phyloP scores from a whole-genome alignment of 805 yeast species.

The Jamesozyma rosinii region DNA sequence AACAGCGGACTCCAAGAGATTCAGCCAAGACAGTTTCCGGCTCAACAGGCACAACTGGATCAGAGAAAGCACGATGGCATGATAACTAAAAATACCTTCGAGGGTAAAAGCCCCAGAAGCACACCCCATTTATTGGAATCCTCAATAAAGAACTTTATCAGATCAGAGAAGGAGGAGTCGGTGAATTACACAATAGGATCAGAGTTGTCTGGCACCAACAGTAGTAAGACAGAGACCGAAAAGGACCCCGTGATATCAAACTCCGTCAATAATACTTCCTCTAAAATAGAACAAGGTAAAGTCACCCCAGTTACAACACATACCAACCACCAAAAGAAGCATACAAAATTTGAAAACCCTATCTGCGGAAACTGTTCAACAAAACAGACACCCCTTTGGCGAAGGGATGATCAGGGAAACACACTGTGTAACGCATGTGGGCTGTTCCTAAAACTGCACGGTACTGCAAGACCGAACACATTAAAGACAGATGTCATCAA shows the following conservation, averaged over 20 bases:
- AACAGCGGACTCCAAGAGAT: neutral
- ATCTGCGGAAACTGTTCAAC: conserved; percentile 84
- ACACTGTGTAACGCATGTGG: conserved; percentile 93
- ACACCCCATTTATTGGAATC: neutral
- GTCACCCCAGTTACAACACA: neutral
- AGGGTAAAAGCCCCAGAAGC: neutral
- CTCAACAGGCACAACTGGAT: neutral
- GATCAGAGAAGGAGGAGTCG: neutral
- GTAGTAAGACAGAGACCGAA: neutral
- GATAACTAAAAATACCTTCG: neutral
- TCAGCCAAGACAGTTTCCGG: neutral
- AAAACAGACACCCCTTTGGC: conserved; percentile 87
- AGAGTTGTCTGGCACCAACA: neutral
- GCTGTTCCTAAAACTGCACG: conserved; percentile 75
- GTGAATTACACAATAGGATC: neutral
- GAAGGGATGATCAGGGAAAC: conserved; percentile 82
- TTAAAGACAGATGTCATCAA: conserved; percentile 86
- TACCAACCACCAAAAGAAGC: neutral
- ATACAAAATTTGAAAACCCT: conserved; percentile 30
- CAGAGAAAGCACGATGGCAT: neutral
- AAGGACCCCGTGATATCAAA: neutral
- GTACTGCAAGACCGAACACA: conserved; percentile 82
- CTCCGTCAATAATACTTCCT: neutral
- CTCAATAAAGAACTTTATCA: neutral
- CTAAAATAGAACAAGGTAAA: neutral